Percentiles rank a stretch among this genome's conserved stretches.
Evolutionary conservation across 495 filamentous ascomycete genomes (phyloP).

Genomic region (Neurospora sp.): DNA sequence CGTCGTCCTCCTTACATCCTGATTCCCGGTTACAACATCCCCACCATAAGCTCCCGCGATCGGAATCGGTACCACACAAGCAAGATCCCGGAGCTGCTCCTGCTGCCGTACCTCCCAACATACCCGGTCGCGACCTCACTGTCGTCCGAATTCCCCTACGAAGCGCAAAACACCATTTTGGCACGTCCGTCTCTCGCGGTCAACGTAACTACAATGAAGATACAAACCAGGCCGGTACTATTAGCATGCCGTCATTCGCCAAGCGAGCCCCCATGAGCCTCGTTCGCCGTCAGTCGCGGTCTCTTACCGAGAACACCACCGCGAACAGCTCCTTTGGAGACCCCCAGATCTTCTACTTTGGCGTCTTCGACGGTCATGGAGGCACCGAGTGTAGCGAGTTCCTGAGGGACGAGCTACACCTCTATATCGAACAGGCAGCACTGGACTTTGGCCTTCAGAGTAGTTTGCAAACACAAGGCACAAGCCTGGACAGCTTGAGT

Average conservation of each 20-base stretch:
- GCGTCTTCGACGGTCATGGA: slow-evolving; percentile 92
- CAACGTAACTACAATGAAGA: slow-evolving; percentile 86
- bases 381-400: slow-evolving; percentile 84
- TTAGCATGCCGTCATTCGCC: slow-evolving; percentile 86
- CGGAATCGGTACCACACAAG: slow-evolving; percentile 72
- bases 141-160: slow-evolving; percentile 96
- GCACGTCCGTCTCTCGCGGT: slow-evolving; percentile 67
- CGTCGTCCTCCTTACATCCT: slow-evolving; percentile 85
- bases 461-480: slow-evolving; percentile 41
- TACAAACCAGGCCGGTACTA: slow-evolving; percentile 86
- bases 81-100: slow-evolving; percentile 41
- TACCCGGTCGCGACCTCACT: slow-evolving; percentile 67
- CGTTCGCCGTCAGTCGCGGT: slow-evolving; percentile 34
- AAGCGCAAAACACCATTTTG: slow-evolving; percentile 94
- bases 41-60: slow-evolving; percentile 74
- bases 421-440: slow-evolving; percentile 75
- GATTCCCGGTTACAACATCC: slow-evolving; percentile 57
- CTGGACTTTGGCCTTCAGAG: slow-evolving; percentile 63
- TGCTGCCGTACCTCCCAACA: slow-evolving; percentile 44
- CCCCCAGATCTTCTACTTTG: slow-evolving; percentile 95
- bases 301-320: slow-evolving; percentile 43
- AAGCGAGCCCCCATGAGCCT: slow-evolving; percentile 66
- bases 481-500: not conserved
- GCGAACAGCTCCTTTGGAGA: slow-evolving; percentile 74
- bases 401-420: slow-evolving; percentile 72